Evolutionary conservation across 2,329 filamentous ascomycete species (phyloP).

Genomic region (Leptographium radiaticola): DNA sequence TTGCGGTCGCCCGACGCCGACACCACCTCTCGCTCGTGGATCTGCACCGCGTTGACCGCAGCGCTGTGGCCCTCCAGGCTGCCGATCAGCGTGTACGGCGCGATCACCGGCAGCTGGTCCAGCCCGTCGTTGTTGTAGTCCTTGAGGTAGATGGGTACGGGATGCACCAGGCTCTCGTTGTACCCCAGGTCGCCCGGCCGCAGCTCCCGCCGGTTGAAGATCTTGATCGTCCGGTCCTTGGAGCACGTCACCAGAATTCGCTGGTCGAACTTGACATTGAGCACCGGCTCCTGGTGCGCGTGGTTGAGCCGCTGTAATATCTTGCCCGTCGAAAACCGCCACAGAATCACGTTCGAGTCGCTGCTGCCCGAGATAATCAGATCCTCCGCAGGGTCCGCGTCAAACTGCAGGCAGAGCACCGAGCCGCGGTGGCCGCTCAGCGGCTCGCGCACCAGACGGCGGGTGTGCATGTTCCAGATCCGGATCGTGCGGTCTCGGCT

Average conservation of each 20-base stretch:
- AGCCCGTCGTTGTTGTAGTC: constrained; percentile 39
- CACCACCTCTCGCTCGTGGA: constrained; percentile 73
- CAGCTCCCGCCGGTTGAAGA: constrained; percentile 76
- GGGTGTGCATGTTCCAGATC: constrained; percentile 79
- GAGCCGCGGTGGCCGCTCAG: constrained; percentile 70
- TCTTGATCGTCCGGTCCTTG: constrained; percentile 93
- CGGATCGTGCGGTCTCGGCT: constrained; percentile 80
- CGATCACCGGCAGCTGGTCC: constrained; percentile 38
- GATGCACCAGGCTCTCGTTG: constrained; percentile 34
- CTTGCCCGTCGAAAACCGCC: constrained; percentile 84
- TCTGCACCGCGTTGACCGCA: constrained; percentile 92
- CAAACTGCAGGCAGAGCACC: constrained; percentile 90
- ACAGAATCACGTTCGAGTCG: constrained; percentile 80
- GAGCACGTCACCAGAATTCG: constrained; percentile 91
- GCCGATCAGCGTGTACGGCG: constrained; percentile 65
- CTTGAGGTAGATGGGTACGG: constrained; percentile 37
- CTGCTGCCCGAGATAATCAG: constrained; percentile 92
- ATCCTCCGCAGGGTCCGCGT: constrained; percentile 75
- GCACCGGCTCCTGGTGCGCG: constrained; percentile 79
- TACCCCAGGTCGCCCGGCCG: constrained; percentile 46
- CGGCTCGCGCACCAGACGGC: constrained; percentile 61
- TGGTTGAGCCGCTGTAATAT: constrained; percentile 61
- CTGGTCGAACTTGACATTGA: constrained; percentile 87
- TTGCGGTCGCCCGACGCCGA: constrained; percentile 89
- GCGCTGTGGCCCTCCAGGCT: constrained; percentile 73